Evolutionary conservation across 2,329 filamentous ascomycete species (phyloP), one percentile per base, ranked within the genome.

Genomic region (Monosporascus sp.): DNA sequence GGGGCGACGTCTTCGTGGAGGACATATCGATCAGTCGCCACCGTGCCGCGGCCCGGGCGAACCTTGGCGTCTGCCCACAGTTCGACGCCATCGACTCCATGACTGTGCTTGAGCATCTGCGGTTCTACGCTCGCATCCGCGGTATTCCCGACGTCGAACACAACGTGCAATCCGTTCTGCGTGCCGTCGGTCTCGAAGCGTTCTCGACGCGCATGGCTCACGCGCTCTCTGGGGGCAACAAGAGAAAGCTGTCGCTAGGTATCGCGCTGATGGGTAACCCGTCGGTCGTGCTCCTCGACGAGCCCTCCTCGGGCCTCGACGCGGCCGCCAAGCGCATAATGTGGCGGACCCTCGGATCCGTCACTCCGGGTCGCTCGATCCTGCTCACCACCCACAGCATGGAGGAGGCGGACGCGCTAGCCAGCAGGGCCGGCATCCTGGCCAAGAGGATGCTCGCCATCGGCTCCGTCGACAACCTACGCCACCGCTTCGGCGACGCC

Each of bases 231-330:
- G 92, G 93, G 8, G 93, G 93, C 31, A 97, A 96, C 73, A 95
- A 95, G 74, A 80, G 92, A n/a, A 97, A 97, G 70, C 75, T 97
- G 1, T 90, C 84, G 18, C 79, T 97, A 0, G 92, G 88, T 3
- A 96, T 97, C 51, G 92, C 93, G 0, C 74, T 97, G 1, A 96
- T 96, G 81, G 93, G 92, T 4, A 96, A 97, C 62, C 92, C 92
- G 0, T 83, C 85, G 0, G 91, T 96, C 0, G 75, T 97, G 1
- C 77, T 97, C 0, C 84, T 97, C 2, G 93, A 97, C 64, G 93
- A 97, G 66, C 93, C 93, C 0, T 89, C 83, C 0, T 91, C 86
- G 0, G 91, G 92, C 0, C 88, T 97, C 74, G 93, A 97, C 62
- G 91, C 92, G 0, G 90, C 90, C 0, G 87, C 90, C 0, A 97